Base-by-base conservation (phyloP, 169 alveolate species). In the Ichthyophthirius multifiliis region DNA sequence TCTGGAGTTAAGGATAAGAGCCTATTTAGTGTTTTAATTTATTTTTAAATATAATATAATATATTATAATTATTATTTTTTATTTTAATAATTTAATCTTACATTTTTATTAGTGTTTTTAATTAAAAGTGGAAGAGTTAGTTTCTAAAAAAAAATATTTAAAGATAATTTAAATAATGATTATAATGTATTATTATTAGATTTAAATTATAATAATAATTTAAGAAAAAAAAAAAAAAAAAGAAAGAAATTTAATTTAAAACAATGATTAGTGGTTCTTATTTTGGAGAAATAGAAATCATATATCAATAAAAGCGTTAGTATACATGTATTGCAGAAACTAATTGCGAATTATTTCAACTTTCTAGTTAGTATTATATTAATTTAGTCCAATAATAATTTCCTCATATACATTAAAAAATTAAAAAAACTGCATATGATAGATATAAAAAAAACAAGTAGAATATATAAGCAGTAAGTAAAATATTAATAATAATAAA, bases 271-370 rank as follows among this genome's bases (percentile, higher is more conserved):
- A 48, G 76, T 75, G 92, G 88, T 9, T 48, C 77, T 34, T 86
- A 86, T 67, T 86, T 86, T 82, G 92, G 92, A 34, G 92, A 86
- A 39, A 74, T 83, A 6, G 92, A 86, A 71, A 82, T 86, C 16
- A 65, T 86, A 35, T 37, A 45, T 30, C 76, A 82, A 30, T 74
- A 65, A 18, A 41, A 47, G 16, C 75, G 91, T 30, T 34, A 43
- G n/a, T 76, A 55, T 76, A 34, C 31, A 23, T 82, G 82, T 12
- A 16, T 43, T 34, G 65, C 85, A 46, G 83, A 65, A 67, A 39
- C 73, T 7, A 34, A 73, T 7, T 82, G 85, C 27, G 88, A 86
- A 39, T 41, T 86, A 0, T 71, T 75, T 35, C 46, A 63, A 31
- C 43, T 86, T 34, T 30, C 85, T 15, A 48, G 80, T 30, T 27